A percentile compares a stretch with the other conserved stretches of the same genome.
These are phyloP conservation scores for Candida xiaguanensis DNA, from an alignment of 805 yeast genomes.

Conservation along the genomic window DNA sequence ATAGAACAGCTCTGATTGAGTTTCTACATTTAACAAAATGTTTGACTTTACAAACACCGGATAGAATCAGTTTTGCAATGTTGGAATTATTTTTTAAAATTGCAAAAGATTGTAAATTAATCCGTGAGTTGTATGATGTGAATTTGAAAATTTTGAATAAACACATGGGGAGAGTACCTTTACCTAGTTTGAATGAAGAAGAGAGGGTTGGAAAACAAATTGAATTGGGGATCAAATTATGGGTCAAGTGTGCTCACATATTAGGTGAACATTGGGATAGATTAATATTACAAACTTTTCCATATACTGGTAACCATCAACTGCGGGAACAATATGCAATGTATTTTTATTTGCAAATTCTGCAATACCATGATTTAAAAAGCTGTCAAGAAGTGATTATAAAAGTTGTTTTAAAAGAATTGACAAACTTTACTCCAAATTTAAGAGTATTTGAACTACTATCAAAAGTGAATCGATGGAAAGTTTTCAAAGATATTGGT, in stretches of 20 bases:
- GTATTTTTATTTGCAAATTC: conserved; percentile 23
- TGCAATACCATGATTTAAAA: conserved; percentile 17
- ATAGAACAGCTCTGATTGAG: neutral
- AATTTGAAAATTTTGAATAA: conserved; percentile 14
- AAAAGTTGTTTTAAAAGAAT: conserved; percentile 19
- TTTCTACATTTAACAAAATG: conserved; percentile 1
- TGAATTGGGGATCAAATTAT: conserved; percentile 25
- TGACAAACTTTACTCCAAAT: conserved; percentile 24
- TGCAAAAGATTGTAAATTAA: neutral
- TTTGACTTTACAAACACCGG: conserved; percentile 4
- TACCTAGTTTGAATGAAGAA: conserved; percentile 21
- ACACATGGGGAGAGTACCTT: conserved; percentile 36
- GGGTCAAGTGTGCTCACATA: conserved; percentile 23
- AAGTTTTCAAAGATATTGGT: neutral
- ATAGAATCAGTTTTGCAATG: conserved; percentile 1
- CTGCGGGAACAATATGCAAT: conserved; percentile 34
- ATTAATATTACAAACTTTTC: conserved; percentile 33
- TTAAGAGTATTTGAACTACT: neutral
- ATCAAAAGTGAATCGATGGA: neutral
- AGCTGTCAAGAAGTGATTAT: conserved; percentile 21
- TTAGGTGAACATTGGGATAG: conserved; percentile 30
- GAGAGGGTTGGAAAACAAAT: conserved; percentile 16
- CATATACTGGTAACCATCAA: conserved; percentile 35
- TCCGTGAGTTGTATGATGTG: conserved; percentile 1
- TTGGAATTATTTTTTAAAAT: conserved; percentile 2